These are phyloP conservation scores for Simplicillium aogashimaense DNA, from an alignment of 2,329 filamentous ascomycete genomes.

Conservation along the genomic window DNA sequence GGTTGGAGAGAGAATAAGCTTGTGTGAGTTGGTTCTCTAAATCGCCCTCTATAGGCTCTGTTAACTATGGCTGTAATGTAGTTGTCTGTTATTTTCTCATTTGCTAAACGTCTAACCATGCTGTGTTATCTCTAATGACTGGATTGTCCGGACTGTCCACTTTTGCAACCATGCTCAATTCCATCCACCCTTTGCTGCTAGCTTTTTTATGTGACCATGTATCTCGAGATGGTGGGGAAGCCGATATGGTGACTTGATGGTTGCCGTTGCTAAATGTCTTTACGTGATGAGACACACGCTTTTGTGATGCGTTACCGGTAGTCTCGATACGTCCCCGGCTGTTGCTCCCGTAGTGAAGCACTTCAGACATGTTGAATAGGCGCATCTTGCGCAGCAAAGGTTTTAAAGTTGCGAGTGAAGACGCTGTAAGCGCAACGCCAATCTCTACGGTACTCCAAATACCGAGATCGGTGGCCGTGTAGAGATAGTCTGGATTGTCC, in stretches of 20 bases:
- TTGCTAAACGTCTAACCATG: too few species aligned
- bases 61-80: too few species aligned
- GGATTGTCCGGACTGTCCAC: too few species aligned
- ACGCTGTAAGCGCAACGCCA: slow-evolving; percentile 27
- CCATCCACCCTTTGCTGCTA: neutral
- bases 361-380: slow-evolving; percentile 2
- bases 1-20: neutral
- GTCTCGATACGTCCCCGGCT: neutral
- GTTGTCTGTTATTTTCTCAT: too few species aligned
- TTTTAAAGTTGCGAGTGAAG: slow-evolving; percentile 24
- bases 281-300: neutral
- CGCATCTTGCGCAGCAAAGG: slow-evolving; percentile 19
- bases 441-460: slow-evolving; percentile 35
- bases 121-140: too few species aligned
- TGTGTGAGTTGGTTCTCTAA: neutral
- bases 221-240: neutral
- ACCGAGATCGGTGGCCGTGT: slow-evolving; percentile 28
- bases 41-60: neutral
- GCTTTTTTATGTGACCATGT: neutral
- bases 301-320: neutral
- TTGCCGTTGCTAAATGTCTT: slow-evolving; percentile 1
- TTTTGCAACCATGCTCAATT: neutral
- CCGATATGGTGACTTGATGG: neutral
- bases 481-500: slow-evolving; percentile 24
- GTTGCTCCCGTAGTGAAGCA: neutral